Evolutionary conservation across 805 yeast species (phyloP).

Genomic region (Ogataea thermomethanolica): DNA sequence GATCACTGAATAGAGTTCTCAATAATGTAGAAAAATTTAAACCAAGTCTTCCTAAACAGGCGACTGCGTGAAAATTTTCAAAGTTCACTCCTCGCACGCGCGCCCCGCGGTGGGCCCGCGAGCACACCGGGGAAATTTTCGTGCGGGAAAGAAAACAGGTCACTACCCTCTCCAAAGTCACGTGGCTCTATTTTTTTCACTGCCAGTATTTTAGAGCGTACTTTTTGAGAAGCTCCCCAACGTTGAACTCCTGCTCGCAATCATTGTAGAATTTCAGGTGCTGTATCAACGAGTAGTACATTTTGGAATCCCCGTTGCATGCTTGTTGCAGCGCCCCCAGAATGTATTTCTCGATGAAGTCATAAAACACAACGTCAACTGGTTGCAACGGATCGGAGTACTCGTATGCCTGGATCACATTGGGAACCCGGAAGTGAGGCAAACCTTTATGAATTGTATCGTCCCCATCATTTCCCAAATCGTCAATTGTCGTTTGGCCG

Average conservation of each 20-base stretch:
- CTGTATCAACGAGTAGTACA: conserved; percentile 16
- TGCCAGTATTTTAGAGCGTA: conserved; percentile 37
- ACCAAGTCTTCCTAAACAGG: conserved; percentile 8
- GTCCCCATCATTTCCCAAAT: conserved; percentile 83
- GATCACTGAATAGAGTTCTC: conserved; percentile 15
- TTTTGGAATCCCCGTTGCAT: conserved; percentile 11
- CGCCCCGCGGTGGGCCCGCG: background rate
- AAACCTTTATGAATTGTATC: conserved; percentile 69
- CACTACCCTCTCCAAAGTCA: conserved; percentile 2
- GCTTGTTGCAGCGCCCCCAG: conserved; percentile 26
- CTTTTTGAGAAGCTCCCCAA: conserved; percentile 43
- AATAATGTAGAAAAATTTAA: conserved; percentile 12
- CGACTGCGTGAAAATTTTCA: conserved; percentile 14
- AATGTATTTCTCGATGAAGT: conserved; percentile 52
- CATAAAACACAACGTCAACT: conserved; percentile 75
- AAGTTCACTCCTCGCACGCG: conserved; percentile 10
- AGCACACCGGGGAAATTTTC: conserved; percentile 3
- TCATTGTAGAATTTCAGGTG: conserved; percentile 28
- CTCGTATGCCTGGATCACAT: conserved; percentile 61
- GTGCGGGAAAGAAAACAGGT: conserved; percentile 3
- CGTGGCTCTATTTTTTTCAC: conserved; percentile 2
- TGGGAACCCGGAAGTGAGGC: conserved; percentile 63
- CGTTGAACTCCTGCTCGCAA: conserved; percentile 36
- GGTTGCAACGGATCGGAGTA: conserved; percentile 19
- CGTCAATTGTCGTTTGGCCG: conserved; percentile 85